These are phyloP conservation scores for Fusarium albosuccineum DNA, from an alignment of 2,329 filamentous ascomycete genomes.

Conservation along the genomic window DNA sequence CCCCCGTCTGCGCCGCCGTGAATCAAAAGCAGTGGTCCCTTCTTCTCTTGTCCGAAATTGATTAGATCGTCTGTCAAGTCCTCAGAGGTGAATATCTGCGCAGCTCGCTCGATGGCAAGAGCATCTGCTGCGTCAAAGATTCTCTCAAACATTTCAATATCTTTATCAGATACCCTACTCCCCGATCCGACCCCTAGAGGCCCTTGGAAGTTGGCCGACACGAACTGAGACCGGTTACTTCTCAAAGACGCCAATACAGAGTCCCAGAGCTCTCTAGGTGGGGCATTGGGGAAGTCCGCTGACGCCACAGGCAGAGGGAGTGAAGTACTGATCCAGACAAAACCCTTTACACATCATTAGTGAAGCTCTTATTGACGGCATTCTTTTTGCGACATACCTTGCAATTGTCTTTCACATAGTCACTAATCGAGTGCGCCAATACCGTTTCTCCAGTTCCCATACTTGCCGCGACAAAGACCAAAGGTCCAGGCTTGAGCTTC, in stretches of 20 bases:
- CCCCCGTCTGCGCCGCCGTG: not conserved
- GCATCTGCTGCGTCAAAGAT: not conserved
- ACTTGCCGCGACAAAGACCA: not conserved
- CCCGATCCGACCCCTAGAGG: not conserved
- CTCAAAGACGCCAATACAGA: not conserved
- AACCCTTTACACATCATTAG: not conserved
- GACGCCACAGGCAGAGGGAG: not conserved
- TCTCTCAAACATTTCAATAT: not conserved
- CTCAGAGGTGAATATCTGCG: not conserved
- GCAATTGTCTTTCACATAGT: not conserved
- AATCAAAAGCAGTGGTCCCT: not conserved
- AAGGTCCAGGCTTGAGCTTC: not conserved
- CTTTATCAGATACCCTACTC: not conserved
- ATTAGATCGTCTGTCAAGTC: not conserved
- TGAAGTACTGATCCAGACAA: not conserved
- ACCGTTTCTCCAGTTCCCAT: constrained; percentile 1
- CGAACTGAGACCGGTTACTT: not conserved
- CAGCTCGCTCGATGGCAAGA: not conserved
- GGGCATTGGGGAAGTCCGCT: not conserved
- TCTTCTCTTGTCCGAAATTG: not conserved
- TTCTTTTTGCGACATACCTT: not conserved
- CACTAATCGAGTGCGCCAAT: not conserved
- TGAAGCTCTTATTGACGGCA: not conserved
- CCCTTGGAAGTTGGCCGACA: not conserved
- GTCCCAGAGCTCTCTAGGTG: not conserved